Evolutionary conservation across 495 filamentous ascomycete species (phyloP).

Genomic region (Penicillium goetzii): DNA sequence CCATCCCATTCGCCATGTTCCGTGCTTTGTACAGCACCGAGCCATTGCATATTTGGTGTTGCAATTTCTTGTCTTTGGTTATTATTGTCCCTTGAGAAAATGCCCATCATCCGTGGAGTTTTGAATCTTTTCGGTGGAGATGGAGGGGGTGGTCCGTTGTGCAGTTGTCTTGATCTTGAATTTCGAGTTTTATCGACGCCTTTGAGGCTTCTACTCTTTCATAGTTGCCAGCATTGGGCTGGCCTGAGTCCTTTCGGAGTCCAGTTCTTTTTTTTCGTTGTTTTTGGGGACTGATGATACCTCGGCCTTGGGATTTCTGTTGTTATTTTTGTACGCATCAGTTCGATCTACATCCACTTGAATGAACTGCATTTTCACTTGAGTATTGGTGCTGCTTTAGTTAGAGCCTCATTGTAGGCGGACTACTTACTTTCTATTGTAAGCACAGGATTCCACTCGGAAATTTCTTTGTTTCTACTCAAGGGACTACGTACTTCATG

Average conservation of each 20-base stretch:
- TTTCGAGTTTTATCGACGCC: neutral
- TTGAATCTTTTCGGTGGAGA: neutral
- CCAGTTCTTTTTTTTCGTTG: neutral
- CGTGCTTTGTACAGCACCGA: conserved; percentile 21
- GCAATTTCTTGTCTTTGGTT: conserved; percentile 14
- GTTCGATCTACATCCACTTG: neutral
- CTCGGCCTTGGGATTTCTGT: conserved; percentile 7
- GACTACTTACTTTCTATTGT: neutral
- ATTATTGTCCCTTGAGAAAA: conserved; percentile 12
- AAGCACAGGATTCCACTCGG: too few species aligned
- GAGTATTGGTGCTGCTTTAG: neutral
- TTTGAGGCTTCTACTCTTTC: neutral
- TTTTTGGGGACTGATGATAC: conserved; percentile 19
- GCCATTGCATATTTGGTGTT: conserved; percentile 32
- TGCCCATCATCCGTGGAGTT: conserved; percentile 17
- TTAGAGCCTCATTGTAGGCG: neutral
- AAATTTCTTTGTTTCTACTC: neutral
- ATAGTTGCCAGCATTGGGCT: conserved; percentile 10
- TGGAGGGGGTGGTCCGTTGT: neutral
- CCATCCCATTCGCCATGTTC: conserved; percentile 9
- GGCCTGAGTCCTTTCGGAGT: conserved; percentile 21
- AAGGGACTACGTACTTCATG: neutral
- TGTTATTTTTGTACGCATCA: neutral
- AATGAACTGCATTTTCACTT: neutral
- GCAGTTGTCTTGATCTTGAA: neutral